These are phyloP conservation scores for Entomortierella lignicola DNA, from an alignment of 192 early-diverging fungal species.

Conservation along the genomic window DNA sequence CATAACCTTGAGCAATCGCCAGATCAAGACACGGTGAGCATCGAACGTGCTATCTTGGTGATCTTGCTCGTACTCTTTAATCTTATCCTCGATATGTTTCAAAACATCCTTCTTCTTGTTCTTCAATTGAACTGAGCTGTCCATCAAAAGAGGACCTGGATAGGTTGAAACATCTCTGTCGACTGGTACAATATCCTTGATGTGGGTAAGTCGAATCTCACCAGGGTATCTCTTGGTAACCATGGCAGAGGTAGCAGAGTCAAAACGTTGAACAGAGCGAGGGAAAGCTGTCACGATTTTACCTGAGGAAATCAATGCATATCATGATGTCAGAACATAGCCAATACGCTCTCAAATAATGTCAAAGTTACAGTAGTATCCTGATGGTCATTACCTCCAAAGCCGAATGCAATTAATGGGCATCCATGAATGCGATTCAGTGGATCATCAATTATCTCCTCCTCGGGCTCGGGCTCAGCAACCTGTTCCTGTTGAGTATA, in stretches of 20 bases:
- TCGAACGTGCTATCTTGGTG: conserved; percentile 26
- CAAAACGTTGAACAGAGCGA: conserved; percentile 63
- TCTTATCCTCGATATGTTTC: conserved; percentile 54
- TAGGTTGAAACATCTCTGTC: conserved; percentile 47
- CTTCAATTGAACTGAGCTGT: conserved; percentile 54
- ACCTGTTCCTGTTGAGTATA: conserved; percentile 40
- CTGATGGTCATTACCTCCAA: conserved; percentile 61
- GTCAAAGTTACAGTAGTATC: not conserved
- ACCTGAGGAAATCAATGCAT: conserved; percentile 25
- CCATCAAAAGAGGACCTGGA: conserved; percentile 71
- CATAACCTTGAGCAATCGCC: conserved; percentile 70
- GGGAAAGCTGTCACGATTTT: conserved; percentile 76
- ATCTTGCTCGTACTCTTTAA: conserved; percentile 26
- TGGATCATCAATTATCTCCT: conserved; percentile 49
- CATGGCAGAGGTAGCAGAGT: conserved; percentile 28
- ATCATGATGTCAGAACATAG: not conserved
- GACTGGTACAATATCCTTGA: conserved; percentile 59
- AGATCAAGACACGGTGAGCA: conserved; percentile 59
- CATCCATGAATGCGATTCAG: conserved; percentile 60
- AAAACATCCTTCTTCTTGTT: conserved; percentile 62
- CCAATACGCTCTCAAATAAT: not conserved
- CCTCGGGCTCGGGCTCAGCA: conserved; percentile 31
- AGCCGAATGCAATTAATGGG: conserved; percentile 78
- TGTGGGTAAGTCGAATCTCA: conserved; percentile 59
- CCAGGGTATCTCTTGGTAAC: conserved; percentile 54